Evolutionary conservation across 2,329 filamentous ascomycete genomes (phyloP).

Genomic region (Dissoconium aciculare): DNA sequence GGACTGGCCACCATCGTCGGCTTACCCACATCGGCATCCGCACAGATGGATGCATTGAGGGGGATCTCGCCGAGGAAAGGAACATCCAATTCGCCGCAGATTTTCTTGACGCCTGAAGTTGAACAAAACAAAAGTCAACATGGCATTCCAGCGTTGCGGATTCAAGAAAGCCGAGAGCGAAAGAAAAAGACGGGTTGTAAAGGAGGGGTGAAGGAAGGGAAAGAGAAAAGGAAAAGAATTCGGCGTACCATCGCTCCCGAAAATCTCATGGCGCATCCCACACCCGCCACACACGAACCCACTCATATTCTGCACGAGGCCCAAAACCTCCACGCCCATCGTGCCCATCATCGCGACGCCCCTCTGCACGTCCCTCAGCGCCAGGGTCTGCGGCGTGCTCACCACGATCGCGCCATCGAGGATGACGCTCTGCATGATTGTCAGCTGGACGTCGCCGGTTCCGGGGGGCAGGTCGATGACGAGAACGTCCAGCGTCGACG

Average conservation of each 20-base stretch:
- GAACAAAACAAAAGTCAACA: no score
- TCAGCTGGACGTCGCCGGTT: constrained; percentile 89
- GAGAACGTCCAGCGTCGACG: constrained; percentile 68
- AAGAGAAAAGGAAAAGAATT: no score
- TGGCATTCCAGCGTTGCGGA: constrained; percentile 58
- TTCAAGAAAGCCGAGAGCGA: no score
- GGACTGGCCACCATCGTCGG: constrained; percentile 85
- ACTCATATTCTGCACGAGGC: constrained; percentile 86
- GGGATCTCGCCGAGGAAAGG: constrained; percentile 81
- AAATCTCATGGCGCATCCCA: constrained; percentile 23
- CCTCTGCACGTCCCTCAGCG: constrained; percentile 79
- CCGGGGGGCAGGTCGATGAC: constrained; percentile 86
- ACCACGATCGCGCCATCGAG: constrained; percentile 75
- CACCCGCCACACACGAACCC: constrained; percentile 61
- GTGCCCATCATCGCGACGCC: constrained; percentile 88
- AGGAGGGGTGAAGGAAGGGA: no score
- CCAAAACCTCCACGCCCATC: constrained; percentile 64
- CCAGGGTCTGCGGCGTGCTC: constrained; percentile 84
- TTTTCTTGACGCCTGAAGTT: constrained; percentile 48
- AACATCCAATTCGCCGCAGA: constrained; percentile 59
- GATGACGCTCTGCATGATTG: constrained; percentile 89
- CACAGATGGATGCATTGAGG: constrained; percentile 70
- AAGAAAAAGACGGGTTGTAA: no score
- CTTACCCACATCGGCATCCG: constrained; percentile 72
- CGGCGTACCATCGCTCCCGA: constrained; percentile 22